Conservation (phyloP, 129 eudicot species). For the Ambrosia artemisiifolia region DNA sequence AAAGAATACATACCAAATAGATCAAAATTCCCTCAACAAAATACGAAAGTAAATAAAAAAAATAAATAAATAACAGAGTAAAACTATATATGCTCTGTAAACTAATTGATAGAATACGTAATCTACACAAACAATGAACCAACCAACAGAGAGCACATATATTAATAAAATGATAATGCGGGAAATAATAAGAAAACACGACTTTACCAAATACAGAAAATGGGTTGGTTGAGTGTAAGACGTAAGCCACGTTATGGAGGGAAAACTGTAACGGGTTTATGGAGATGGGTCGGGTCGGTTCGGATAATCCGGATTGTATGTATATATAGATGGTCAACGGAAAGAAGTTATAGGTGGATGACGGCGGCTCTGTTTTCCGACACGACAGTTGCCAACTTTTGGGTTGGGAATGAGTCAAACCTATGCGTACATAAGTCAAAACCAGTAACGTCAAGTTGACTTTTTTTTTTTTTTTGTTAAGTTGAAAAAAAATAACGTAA, state of each 20-base stretch:
- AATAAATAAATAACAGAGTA: background rate
- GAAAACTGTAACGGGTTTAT: background rate
- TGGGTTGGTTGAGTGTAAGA: background rate
- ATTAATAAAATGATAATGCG: background rate
- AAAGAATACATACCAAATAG: background rate
- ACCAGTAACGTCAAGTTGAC: background rate
- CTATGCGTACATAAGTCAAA: background rate
- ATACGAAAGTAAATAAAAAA: background rate
- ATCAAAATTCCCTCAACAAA: background rate
- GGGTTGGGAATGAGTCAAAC: slow-evolving; percentile 13
- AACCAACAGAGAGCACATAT: background rate
- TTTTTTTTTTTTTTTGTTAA: background rate
- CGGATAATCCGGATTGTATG: background rate
- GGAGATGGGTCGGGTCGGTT: background rate
- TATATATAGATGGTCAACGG: background rate
- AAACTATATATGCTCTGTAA: background rate
- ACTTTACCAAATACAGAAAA: background rate
- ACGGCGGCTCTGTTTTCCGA: background rate
- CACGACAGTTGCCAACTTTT: background rate
- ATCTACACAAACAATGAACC: background rate
- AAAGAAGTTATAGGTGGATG: background rate
- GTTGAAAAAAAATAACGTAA: too few relatives aligned
- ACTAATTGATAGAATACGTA: background rate
- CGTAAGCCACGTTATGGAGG: slow-evolving; percentile 27
- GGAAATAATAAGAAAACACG: background rate